A percentile compares a stretch with the other conserved stretches of the same genome.
Evolutionary conservation across 768 basidiomycete species (phyloP).

Genomic region (Epithele typhae): DNA sequence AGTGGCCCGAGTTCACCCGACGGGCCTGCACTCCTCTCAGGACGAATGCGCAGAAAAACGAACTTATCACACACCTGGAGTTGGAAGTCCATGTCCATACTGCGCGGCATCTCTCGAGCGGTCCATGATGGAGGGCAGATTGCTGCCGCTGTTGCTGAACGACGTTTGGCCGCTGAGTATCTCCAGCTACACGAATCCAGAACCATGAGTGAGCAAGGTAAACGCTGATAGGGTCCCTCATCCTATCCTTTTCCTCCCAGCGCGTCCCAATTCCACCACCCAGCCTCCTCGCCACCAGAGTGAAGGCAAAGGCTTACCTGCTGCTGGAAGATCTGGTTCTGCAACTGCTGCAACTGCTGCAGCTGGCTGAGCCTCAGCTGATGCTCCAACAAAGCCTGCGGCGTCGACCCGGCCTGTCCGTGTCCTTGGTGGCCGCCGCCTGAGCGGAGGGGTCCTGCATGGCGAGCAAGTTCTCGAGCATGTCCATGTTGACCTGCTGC

Average conservation of each 20-base stretch:
- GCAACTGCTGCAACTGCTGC: constrained; percentile 72
- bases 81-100: constrained; percentile 58
- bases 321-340: constrained; percentile 86
- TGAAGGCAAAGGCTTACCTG: constrained; percentile 47
- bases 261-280: background rate
- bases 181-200: constrained; percentile 27
- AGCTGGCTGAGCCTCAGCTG: constrained; percentile 76
- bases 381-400: constrained; percentile 59
- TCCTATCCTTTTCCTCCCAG: background rate
- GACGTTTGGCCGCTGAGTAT: constrained; percentile 32
- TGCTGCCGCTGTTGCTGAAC: constrained; percentile 24
- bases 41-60: constrained; percentile 8
- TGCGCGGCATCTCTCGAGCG: constrained; percentile 25
- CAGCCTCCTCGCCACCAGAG: background rate
- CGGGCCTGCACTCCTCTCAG: constrained; percentile 36
- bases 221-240: background rate
- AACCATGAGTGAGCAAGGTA: constrained; percentile 1
- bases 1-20: constrained; percentile 67
- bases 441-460: constrained; percentile 33
- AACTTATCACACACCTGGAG: constrained; percentile 50
- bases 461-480: constrained; percentile 47
- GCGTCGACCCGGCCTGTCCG: constrained; percentile 27
- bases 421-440: constrained; percentile 17
- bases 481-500: constrained; percentile 39
- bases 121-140: constrained; percentile 26